These are phyloP conservation scores for Boechera stricta DNA, from an alignment of 345 rosid species.

Conservation along the genomic window DNA sequence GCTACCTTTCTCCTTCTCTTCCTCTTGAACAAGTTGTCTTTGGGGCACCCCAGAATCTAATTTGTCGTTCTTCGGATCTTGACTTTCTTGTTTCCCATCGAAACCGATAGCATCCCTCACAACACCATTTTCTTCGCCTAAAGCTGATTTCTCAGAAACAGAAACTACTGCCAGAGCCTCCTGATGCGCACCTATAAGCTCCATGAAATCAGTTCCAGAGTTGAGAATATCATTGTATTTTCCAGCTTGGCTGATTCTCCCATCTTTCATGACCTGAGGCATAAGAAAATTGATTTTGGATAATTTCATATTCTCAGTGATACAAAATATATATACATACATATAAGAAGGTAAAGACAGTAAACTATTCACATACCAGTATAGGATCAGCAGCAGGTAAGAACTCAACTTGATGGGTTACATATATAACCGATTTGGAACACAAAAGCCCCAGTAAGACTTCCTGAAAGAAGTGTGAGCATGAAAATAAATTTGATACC, in stretches of 20 bases:
- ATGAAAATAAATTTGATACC: conserved; percentile 1
- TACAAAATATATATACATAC: not conserved
- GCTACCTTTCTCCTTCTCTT: conserved; percentile 83
- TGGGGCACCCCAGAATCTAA: conserved; percentile 49
- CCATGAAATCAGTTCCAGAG: conserved; percentile 77
- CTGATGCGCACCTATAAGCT: conserved; percentile 75
- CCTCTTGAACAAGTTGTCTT: conserved; percentile 76
- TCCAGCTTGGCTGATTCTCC: conserved; percentile 77
- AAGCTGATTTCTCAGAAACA: conserved; percentile 39
- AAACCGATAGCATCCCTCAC: conserved; percentile 28
- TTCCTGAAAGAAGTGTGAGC: conserved; percentile 53
- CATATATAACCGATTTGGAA: conserved; percentile 72
- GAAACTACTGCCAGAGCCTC: conserved; percentile 63
- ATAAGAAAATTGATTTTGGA: not conserved
- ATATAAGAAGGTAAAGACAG: not conserved
- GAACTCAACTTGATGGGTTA: conserved; percentile 90
- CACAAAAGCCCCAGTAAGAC: conserved; percentile 58
- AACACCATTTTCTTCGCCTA: conserved; percentile 37
- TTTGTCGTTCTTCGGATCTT: conserved; percentile 45
- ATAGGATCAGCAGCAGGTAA: conserved; percentile 76
- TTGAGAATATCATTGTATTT: conserved; percentile 65
- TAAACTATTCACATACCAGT: conserved; percentile 54
- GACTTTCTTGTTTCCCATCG: conserved; percentile 43
- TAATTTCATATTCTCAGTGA: not conserved
- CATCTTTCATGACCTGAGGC: conserved; percentile 79